phyloP scores from a whole-genome alignment of 768 basidiomycete genomes.

The Symmetrospora coprosmae region DNA sequence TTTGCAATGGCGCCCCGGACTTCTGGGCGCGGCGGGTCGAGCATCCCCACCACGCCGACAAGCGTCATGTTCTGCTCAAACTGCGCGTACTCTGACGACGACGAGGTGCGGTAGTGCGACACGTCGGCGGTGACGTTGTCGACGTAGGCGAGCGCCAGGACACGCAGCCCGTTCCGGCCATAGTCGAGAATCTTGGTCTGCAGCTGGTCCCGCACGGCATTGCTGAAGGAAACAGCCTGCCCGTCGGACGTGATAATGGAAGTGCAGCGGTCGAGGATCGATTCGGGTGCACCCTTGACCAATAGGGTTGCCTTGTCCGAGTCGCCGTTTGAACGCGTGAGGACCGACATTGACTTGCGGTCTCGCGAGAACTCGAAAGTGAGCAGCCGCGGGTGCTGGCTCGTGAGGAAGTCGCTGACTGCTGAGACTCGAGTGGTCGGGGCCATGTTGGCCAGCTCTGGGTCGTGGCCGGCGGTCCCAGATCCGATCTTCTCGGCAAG shows the following conservation, averaged over 20 bases:
- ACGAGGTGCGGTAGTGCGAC: constrained; percentile 65
- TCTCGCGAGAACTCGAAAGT: constrained; percentile 98
- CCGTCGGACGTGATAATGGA: constrained; percentile 54
- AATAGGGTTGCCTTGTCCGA: constrained; percentile 52
- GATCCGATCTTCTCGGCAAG: constrained; percentile 87
- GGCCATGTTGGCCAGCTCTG: constrained; percentile 48
- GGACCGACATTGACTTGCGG: constrained; percentile 98
- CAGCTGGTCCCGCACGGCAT: constrained; percentile 48
- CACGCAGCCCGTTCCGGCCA: constrained; percentile 68
- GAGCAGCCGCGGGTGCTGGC: constrained; percentile 58
- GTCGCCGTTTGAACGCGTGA: constrained; percentile 51
- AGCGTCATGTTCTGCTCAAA: constrained; percentile 89
- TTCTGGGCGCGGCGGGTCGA: constrained; percentile 92
- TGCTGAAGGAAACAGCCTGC: constrained; percentile 49
- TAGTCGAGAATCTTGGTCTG: constrained; percentile 56
- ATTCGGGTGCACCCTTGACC: constrained; percentile 93
- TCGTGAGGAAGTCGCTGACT: constrained; percentile 69
- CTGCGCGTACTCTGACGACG: constrained; percentile 62
- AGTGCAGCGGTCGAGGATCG: constrained; percentile 76
- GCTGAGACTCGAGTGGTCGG: constrained; percentile 58
- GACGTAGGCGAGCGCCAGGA: constrained; percentile 77
- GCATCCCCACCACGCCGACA: constrained; percentile 91
- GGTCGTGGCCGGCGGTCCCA: constrained; percentile 43
- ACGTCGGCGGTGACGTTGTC: constrained; percentile 63
- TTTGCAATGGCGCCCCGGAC: constrained; percentile 72